Evolutionary conservation across 768 basidiomycete species (phyloP).

Genomic region (Panaeolus cyanescens): DNA sequence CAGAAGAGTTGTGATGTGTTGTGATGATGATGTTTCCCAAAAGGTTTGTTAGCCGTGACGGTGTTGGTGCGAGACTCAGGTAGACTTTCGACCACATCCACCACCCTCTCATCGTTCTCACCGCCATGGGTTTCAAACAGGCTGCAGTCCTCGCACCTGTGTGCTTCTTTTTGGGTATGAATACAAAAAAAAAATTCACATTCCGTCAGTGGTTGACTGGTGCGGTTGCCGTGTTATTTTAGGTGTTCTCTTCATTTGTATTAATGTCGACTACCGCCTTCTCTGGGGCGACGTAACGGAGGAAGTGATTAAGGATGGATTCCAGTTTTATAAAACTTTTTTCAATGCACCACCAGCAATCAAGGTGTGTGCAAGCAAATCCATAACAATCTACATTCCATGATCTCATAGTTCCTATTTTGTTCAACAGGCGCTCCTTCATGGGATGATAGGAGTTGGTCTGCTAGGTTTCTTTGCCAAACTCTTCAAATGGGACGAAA

Average conservation of each 20-base stretch:
- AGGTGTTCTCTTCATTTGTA: conserved; percentile 85
- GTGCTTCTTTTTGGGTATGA: conserved; percentile 84
- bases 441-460: conserved; percentile 81
- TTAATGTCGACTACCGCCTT: conserved; percentile 86
- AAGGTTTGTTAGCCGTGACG: conserved; percentile 5
- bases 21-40: neutral
- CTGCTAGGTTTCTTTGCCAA: conserved; percentile 76
- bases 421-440: conserved; percentile 72
- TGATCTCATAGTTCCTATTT: conserved; percentile 2
- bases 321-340: conserved; percentile 91
- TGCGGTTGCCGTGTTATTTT: conserved; percentile 4
- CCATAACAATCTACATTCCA: neutral
- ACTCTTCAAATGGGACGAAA: conserved; percentile 86
- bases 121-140: conserved; percentile 82
- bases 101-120: conserved; percentile 5
- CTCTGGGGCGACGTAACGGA: conserved; percentile 71
- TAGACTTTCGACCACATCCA: neutral
- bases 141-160: conserved; percentile 86
- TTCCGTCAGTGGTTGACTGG: neutral
- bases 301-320: conserved; percentile 70
- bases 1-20: neutral
- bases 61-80: conserved; percentile 1
- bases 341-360: conserved; percentile 92
- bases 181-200: conserved; percentile 20
- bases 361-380: conserved; percentile 66